A percentile compares a stretch with the other conserved stretches of the same genome.
phyloP scores from a whole-genome alignment of 805 yeast genomes.

The Debaryomyces hansenii region DNA sequence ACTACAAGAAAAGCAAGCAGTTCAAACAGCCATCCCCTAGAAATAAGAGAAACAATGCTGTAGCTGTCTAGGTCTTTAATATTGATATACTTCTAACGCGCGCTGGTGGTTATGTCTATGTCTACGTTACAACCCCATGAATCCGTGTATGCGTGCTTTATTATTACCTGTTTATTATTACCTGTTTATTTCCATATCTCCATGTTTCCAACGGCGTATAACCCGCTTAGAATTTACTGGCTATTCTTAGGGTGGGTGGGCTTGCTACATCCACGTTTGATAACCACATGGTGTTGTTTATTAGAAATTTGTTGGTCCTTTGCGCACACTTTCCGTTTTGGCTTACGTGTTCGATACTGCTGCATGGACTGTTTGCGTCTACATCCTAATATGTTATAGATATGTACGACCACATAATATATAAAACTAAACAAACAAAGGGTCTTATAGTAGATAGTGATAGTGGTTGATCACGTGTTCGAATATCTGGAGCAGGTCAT shows the following conservation, averaged over 20 bases:
- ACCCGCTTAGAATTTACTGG: not conserved
- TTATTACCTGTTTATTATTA: too few species aligned
- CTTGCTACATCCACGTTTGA: not conserved
- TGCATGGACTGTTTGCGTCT: not conserved
- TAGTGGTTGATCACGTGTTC: not conserved
- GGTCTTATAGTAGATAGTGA: too few species aligned
- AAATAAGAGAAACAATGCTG: slow-evolving; percentile 8
- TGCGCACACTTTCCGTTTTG: not conserved
- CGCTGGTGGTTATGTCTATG: too few species aligned
- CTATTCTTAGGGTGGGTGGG: not conserved
- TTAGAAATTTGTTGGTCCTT: not conserved
- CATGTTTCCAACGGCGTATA: not conserved
- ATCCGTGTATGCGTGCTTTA: too few species aligned
- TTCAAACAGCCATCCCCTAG: slow-evolving; percentile 6
- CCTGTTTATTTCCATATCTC: too few species aligned
- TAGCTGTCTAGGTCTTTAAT: not conserved
- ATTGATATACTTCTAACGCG: too few species aligned
- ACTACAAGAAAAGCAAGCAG: slow-evolving; percentile 16
- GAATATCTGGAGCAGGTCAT: not conserved
- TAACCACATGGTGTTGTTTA: not conserved
- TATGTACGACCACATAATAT: too few species aligned
- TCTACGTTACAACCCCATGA: too few species aligned
- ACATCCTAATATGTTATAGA: too few species aligned
- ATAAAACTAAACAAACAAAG: too few species aligned
- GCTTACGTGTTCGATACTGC: not conserved